Conservation (phyloP, 768 basidiomycete genomes). For the Xerocomellus amylosporus region DNA sequence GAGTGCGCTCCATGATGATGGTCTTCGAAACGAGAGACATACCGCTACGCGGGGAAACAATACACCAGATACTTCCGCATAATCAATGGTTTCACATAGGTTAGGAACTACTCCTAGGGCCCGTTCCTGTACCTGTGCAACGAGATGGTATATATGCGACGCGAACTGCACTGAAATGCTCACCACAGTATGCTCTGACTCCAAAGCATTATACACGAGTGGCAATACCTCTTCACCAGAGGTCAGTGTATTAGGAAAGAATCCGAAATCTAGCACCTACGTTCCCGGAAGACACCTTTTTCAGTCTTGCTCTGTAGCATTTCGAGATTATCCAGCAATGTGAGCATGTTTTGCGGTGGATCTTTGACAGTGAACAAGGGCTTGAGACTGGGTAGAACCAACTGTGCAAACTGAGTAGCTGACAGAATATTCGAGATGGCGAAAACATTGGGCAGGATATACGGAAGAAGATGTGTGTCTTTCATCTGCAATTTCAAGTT, state of each 20-base stretch:
- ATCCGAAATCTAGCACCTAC: constrained; percentile 44
- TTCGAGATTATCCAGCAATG: constrained; percentile 82
- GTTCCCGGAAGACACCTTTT: constrained; percentile 81
- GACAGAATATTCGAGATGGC: constrained; percentile 77
- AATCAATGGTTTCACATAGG: constrained; percentile 91
- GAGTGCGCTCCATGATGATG: constrained; percentile 3
- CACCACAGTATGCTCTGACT: constrained; percentile 88
- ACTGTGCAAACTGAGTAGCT: constrained; percentile 72
- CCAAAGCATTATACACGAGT: constrained; percentile 92
- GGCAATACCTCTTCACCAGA: constrained; percentile 79
- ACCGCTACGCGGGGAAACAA: constrained; percentile 93
- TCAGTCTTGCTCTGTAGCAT: constrained; percentile 89
- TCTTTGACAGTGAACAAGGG: constrained; percentile 90
- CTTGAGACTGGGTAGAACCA: constrained; percentile 83
- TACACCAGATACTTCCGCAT: constrained; percentile 88
- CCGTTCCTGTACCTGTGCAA: constrained; percentile 81
- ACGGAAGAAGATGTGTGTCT: constrained; percentile 88
- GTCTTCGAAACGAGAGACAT: constrained; percentile 30
- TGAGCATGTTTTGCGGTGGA: constrained; percentile 96
- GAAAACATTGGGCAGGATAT: constrained; percentile 95
- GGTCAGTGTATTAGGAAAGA: constrained; percentile 3
- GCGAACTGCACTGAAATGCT: constrained; percentile 17
- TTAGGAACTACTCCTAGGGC: constrained; percentile 81
- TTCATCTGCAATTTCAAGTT: constrained; percentile 63
- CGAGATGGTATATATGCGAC: constrained; percentile 2